Percentiles rank a stretch among this genome's conserved stretches.
Conservation (phyloP, 352 stramenopile species). For the Phytopythium boreale region DNA sequence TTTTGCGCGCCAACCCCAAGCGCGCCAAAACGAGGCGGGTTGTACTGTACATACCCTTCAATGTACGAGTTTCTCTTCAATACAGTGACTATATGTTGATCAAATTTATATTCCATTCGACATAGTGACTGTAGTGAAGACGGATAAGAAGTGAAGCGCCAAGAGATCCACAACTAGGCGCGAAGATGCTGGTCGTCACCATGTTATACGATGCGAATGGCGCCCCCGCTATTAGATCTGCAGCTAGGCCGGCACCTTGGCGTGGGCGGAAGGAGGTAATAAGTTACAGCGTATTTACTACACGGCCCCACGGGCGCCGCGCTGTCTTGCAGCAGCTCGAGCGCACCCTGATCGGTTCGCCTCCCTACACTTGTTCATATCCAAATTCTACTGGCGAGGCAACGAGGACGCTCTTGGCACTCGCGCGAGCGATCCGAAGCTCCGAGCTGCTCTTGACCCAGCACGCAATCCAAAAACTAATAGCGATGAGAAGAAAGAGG, state of each 20-base stretch:
- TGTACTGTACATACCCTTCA: slow-evolving; percentile 4
- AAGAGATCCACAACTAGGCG: neutral
- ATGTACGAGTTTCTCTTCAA: slow-evolving; percentile 20
- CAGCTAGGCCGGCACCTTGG: neutral
- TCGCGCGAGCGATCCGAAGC: neutral
- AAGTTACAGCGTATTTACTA: slow-evolving; percentile 9
- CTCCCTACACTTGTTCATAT: neutral
- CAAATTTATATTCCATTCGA: neutral
- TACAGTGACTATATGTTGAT: neutral
- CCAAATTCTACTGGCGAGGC: neutral
- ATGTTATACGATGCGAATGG: neutral
- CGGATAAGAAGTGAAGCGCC: neutral
- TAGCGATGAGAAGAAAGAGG: slow-evolving; percentile 14
- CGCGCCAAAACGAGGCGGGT: slow-evolving; percentile 15
- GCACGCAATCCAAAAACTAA: neutral
- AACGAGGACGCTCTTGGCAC: slow-evolving; percentile 6
- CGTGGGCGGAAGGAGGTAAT: neutral
- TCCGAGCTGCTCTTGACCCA: neutral
- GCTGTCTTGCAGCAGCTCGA: neutral
- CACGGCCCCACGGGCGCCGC: neutral
- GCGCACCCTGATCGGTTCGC: neutral
- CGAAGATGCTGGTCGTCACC: neutral
- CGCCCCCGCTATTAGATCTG: too few relatives aligned
- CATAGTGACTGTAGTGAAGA: neutral
- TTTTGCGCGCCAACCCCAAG: neutral